Conservation (phyloP, 257 asterid genomes). For the Leptodermis oblonga region DNA sequence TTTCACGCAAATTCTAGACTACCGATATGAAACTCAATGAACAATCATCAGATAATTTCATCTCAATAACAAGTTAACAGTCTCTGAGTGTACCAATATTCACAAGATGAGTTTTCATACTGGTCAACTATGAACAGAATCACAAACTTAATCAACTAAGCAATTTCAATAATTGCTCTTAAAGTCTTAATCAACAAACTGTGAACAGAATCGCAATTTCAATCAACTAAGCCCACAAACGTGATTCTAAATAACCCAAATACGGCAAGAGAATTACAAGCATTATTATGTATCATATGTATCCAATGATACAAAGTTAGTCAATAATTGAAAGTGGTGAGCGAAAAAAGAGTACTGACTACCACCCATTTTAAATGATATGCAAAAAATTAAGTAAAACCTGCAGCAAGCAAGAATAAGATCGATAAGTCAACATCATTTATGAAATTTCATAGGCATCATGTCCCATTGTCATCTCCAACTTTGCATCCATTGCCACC, state of each 20-base stretch:
- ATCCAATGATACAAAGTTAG: not conserved
- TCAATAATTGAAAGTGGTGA: slow-evolving; percentile 90
- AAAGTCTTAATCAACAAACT: no score
- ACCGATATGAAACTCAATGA: not conserved
- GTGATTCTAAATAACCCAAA: not conserved
- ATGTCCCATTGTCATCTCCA: slow-evolving; percentile 86
- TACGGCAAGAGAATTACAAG: not conserved
- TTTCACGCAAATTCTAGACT: not conserved
- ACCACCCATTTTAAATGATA: slow-evolving; percentile 63
- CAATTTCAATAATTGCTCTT: not conserved
- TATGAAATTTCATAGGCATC: not conserved
- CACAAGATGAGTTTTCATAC: not conserved
- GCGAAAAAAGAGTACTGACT: slow-evolving; percentile 99
- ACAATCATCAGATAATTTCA: not conserved
- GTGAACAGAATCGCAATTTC: no score
- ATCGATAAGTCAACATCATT: not conserved
- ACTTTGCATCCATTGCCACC: slow-evolving; percentile 98
- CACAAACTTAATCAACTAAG: not conserved
- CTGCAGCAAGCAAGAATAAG: slow-evolving; percentile 2
- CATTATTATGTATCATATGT: not conserved
- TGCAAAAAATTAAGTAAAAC: not conserved
- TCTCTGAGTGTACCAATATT: not conserved
- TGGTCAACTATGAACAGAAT: not conserved
- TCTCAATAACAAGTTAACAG: not conserved
- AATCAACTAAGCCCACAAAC: no score